Percentiles rank a stretch among this genome's conserved stretches.
Evolutionary conservation across 805 yeast genomes (phyloP).

Genomic region (Pichia kluyveri): DNA sequence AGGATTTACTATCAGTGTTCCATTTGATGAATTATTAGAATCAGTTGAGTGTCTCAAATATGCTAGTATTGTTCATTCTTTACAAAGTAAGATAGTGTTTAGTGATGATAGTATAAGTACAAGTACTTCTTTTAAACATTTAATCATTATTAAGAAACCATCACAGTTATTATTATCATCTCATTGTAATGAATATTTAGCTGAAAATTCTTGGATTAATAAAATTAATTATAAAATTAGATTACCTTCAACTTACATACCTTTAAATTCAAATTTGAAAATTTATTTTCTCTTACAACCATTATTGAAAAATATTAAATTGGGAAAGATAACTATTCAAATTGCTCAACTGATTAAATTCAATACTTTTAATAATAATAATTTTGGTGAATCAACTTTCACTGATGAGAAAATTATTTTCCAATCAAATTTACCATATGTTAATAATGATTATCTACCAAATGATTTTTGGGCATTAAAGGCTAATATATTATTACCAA

Average conservation of each 20-base stretch:
- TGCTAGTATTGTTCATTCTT: constrained; percentile 34
- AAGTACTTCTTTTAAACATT: constrained; percentile 27
- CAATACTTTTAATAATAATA: constrained; percentile 14
- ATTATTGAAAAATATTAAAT: constrained; percentile 33
- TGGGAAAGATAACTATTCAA: constrained; percentile 27
- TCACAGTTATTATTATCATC: constrained; percentile 31
- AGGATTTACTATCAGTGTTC: constrained; percentile 37
- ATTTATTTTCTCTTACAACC: constrained; percentile 38
- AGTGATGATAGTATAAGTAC: too few species aligned
- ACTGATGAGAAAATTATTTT: constrained; percentile 23
- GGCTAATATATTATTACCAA: constrained; percentile 33
- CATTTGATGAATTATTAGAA: constrained; percentile 36
- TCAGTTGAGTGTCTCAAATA: constrained; percentile 41
- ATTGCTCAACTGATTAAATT: constrained; percentile 25
- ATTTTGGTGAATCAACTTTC: constrained; percentile 15
- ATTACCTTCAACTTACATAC: constrained; percentile 34
- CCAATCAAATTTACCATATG: constrained; percentile 30
- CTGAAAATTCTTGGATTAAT: constrained; percentile 44
- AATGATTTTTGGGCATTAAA: constrained; percentile 39
- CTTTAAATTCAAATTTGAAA: constrained; percentile 37
- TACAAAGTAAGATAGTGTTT: constrained; percentile 27
- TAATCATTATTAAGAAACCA: constrained; percentile 37
- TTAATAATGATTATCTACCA: constrained; percentile 24
- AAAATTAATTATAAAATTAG: constrained; percentile 42
- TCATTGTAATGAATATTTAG: constrained; percentile 32